These are phyloP conservation scores for Colletotrichum abscissum DNA, from an alignment of 2,329 filamentous ascomycete genomes.

Conservation along the genomic window DNA sequence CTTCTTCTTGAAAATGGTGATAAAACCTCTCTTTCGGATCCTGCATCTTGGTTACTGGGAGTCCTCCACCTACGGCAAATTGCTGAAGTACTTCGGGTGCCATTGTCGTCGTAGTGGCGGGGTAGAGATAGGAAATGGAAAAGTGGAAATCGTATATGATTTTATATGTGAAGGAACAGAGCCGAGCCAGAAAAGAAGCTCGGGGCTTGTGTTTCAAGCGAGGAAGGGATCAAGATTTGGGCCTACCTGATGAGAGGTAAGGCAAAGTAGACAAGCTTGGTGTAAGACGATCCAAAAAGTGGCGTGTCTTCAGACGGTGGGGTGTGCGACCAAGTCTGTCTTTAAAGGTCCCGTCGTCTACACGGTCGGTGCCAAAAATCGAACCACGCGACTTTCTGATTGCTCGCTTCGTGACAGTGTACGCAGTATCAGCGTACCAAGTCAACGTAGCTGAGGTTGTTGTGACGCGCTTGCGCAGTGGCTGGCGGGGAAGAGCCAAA, in stretches of 20 bases:
- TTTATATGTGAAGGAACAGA: neutral
- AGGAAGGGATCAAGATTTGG: neutral
- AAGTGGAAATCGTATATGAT: neutral
- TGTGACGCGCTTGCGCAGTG: slow-evolving; percentile 14
- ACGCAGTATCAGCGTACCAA: neutral
- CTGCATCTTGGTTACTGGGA: slow-evolving; percentile 46
- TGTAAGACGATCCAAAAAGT: neutral
- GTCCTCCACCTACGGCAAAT: slow-evolving; percentile 24
- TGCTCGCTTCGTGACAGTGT: neutral
- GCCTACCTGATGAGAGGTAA: slow-evolving; percentile 12
- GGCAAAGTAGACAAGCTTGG: neutral
- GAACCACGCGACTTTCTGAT: neutral
- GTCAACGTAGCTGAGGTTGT: neutral
- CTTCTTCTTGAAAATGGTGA: slow-evolving; percentile 82
- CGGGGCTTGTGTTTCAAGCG: slow-evolving; percentile 19
- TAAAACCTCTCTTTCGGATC: slow-evolving; percentile 84
- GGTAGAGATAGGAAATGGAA: neutral
- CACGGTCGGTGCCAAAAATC: neutral
- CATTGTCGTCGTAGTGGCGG: slow-evolving; percentile 17
- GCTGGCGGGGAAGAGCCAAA: neutral
- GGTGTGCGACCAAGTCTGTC: neutral
- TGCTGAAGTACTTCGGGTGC: slow-evolving; percentile 37
- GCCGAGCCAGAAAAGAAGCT: slow-evolving; percentile 2
- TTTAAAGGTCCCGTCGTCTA: neutral
- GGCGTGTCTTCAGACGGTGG: neutral